Percentiles rank a stretch among this genome's conserved stretches.
phyloP scores from a whole-genome alignment of 805 yeast genomes.

The Candida endomychidarum region DNA sequence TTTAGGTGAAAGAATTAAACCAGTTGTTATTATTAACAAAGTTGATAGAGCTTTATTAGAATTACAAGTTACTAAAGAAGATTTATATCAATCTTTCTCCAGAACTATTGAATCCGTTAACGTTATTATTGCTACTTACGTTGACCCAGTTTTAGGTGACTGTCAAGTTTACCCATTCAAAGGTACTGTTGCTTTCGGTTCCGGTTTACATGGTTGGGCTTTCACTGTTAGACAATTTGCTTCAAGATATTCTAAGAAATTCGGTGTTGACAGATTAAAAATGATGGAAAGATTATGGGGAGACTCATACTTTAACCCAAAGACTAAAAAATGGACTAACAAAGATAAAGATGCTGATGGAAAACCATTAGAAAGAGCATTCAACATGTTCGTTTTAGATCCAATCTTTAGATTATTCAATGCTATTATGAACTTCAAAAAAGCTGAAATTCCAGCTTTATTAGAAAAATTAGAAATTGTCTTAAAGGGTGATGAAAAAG shows the following conservation, averaged over 20 bases:
- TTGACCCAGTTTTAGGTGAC: conserved; percentile 89
- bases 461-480: conserved; percentile 90
- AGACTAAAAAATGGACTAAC: conserved; percentile 99
- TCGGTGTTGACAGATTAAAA: conserved; percentile 97
- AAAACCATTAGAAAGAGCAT: conserved; percentile 95
- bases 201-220: conserved; percentile 99
- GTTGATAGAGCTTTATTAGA: conserved; percentile 99
- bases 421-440: conserved; percentile 98
- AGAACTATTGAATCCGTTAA: conserved; percentile 99
- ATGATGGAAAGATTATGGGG: conserved; percentile 99
- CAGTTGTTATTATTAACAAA: conserved; percentile 97
- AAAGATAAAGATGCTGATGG: conserved; percentile 95
- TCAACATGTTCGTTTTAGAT: conserved; percentile 98
- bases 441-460: conserved; percentile 90
- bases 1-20: conserved; percentile 98
- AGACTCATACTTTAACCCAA: conserved; percentile 99
- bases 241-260: conserved; percentile 96
- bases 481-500: conserved; percentile 97
- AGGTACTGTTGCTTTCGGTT: conserved; percentile 99
- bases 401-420: conserved; percentile 97
- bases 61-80: conserved; percentile 98
- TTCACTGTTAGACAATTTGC: conserved; percentile 99
- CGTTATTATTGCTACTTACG: conserved; percentile 95
- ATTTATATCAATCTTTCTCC: conserved; percentile 94
- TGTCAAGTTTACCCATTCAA: conserved; percentile 97